phyloP scores from a whole-genome alignment of 176 grass and related monocot genomes.

The Zoysia pacifica region DNA sequence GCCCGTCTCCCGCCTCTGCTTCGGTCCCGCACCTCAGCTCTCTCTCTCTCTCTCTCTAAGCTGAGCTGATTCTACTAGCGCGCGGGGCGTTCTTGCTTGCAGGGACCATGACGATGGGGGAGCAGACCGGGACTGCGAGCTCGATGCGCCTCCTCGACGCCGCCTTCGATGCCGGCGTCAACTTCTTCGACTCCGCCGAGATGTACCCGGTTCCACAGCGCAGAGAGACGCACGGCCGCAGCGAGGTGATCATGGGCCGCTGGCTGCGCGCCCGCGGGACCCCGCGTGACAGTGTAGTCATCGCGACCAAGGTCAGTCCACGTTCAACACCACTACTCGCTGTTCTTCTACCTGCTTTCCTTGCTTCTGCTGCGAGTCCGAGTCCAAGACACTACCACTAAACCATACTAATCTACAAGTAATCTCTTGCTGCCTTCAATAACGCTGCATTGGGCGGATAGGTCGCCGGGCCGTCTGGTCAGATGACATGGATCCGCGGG shows the following conservation, averaged over 20 bases:
- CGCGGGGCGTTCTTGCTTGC: background rate
- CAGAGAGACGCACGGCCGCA: conserved; percentile 64
- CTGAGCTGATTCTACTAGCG: background rate
- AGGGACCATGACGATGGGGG: conserved; percentile 96
- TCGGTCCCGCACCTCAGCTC: conserved; percentile 32
- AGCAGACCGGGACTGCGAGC: conserved; percentile 61
- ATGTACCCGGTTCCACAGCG: conserved; percentile 91
- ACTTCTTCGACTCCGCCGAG: conserved; percentile 90
- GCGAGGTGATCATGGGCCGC: conserved; percentile 72
- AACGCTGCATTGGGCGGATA: conserved; percentile 20
- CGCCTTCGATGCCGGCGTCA: conserved; percentile 67
- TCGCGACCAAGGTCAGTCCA: conserved; percentile 70
- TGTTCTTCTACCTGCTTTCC: background rate
- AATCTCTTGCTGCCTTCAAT: background rate
- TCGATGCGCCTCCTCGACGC: conserved; percentile 76
- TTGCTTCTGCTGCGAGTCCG: background rate
- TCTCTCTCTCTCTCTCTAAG: background rate
- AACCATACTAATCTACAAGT: background rate
- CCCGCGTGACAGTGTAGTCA: conserved; percentile 56
- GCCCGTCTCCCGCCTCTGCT: conserved; percentile 75
- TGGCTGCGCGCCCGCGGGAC: conserved; percentile 60
- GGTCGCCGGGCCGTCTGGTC: conserved; percentile 84
- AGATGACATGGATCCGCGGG: conserved; percentile 86
- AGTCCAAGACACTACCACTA: background rate
- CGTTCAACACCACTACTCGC: background rate